phyloP scores from a whole-genome alignment of 2,329 filamentous ascomycete genomes.

The Tolypocladium cylindrosporum region DNA sequence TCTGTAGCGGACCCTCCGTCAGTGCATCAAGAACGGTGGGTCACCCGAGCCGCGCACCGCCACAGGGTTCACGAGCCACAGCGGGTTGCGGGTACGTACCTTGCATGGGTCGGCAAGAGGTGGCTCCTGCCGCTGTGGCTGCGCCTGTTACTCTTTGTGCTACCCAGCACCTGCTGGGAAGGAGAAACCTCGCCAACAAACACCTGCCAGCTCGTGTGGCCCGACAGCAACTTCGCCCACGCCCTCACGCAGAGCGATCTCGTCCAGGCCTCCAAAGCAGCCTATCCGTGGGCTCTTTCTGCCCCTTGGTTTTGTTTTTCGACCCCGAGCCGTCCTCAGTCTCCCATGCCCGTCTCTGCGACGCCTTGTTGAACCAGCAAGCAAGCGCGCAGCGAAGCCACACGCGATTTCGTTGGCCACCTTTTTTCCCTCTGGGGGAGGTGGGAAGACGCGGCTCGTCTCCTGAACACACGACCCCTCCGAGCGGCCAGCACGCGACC shows the following conservation, averaged over 20 bases:
- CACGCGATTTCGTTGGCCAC: not conserved
- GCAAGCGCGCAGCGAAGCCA: not conserved
- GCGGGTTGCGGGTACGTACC: not conserved
- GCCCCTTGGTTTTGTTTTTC: not conserved
- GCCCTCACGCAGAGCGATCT: not conserved
- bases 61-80: not conserved
- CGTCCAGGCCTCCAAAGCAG: not conserved
- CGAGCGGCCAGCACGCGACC: constrained; percentile 6
- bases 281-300: not conserved
- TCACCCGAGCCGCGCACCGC: not conserved
- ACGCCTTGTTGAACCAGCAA: not conserved
- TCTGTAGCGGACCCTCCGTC: not conserved
- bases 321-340: not conserved
- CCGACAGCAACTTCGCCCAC: not conserved
- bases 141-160: not conserved
- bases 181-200: not conserved
- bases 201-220: not conserved
- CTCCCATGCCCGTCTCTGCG: not conserved
- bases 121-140: not conserved
- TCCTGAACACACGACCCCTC: constrained; percentile 3
- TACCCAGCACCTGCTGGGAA: not conserved
- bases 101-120: not conserved
- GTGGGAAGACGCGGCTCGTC: constrained; percentile 2
- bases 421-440: not conserved
- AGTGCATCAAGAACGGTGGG: not conserved